Conservation (phyloP, 345 rosid genomes). For the Orychophragmus violaceus region DNA sequence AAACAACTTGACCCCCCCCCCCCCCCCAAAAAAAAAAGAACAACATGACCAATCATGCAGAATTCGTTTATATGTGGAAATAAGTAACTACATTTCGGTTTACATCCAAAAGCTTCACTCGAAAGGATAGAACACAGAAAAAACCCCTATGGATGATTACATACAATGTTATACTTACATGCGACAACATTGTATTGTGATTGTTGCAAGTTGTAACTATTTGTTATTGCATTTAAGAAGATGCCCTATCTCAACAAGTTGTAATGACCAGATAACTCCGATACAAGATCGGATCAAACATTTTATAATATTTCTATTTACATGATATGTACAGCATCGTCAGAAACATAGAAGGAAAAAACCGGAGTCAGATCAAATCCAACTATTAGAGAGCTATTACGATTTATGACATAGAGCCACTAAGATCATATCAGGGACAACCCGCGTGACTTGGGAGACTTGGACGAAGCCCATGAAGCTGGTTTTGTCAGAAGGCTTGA, state of each 20-base stretch:
- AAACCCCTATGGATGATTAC: too few relatives aligned
- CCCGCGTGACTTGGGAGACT: neutral
- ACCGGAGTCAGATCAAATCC: conserved; percentile 13
- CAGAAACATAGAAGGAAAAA: neutral
- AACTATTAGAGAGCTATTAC: conserved; percentile 14
- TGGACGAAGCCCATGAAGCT: neutral
- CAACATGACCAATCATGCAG: neutral
- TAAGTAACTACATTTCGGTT: too few relatives aligned
- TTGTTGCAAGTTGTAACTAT: neutral
- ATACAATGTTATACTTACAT: too few relatives aligned
- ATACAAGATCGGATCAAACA: neutral
- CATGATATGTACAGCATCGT: conserved; percentile 28
- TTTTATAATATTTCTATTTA: conserved; percentile 10
- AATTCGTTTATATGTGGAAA: neutral
- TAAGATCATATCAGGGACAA: neutral
- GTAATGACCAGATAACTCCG: neutral
- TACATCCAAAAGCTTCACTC: too few relatives aligned
- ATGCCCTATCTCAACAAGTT: neutral
- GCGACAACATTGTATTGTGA: too few relatives aligned
- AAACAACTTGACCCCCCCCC: too few relatives aligned
- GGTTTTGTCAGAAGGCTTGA: conserved; percentile 63
- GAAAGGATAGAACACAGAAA: too few relatives aligned
- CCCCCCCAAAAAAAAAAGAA: too few relatives aligned
- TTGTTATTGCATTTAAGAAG: neutral
- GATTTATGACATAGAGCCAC: conserved; percentile 7